Conservation (phyloP, 2,329 filamentous ascomycete species). For the Penicillium sp. region DNA sequence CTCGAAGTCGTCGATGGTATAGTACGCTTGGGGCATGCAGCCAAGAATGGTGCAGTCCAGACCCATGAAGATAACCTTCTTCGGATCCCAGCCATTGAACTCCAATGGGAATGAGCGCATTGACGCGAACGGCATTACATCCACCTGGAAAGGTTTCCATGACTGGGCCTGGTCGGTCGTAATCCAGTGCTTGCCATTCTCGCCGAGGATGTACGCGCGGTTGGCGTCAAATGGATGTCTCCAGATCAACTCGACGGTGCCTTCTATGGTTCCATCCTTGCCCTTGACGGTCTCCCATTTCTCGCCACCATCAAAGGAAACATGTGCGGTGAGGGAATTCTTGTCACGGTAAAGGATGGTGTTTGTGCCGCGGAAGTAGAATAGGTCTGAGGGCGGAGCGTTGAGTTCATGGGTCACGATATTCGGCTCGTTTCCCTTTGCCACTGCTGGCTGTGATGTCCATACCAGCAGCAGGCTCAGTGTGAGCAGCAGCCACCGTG, state of each 20-base stretch:
- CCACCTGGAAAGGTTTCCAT: slow-evolving; percentile 72
- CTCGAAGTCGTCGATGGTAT: slow-evolving; percentile 84
- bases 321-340: slow-evolving; percentile 64
- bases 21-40: slow-evolving; percentile 63
- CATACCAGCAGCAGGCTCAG: slow-evolving; percentile 54
- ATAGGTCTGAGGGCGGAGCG: slow-evolving; percentile 64
- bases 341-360: slow-evolving; percentile 72
- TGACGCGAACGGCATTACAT: slow-evolving; percentile 56
- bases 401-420: slow-evolving; percentile 66
- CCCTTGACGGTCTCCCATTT: slow-evolving; percentile 68
- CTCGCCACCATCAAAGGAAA: slow-evolving; percentile 76
- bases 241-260: slow-evolving; percentile 57
- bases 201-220: slow-evolving; percentile 76
- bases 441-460: slow-evolving; percentile 46
- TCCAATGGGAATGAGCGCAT: slow-evolving; percentile 52
- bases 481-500: slow-evolving; percentile 47
- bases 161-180: slow-evolving; percentile 78
- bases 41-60: slow-evolving; percentile 64
- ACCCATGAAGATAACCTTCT: slow-evolving; percentile 82
- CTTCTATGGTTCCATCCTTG: slow-evolving; percentile 53
- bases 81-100: slow-evolving; percentile 80
- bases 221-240: slow-evolving; percentile 77
- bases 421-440: slow-evolving; percentile 60
- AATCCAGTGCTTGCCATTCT: slow-evolving; percentile 69
- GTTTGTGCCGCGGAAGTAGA: slow-evolving; percentile 90